phyloP scores from a whole-genome alignment of 345 rosid species.

The Reutealis trisperma region DNA sequence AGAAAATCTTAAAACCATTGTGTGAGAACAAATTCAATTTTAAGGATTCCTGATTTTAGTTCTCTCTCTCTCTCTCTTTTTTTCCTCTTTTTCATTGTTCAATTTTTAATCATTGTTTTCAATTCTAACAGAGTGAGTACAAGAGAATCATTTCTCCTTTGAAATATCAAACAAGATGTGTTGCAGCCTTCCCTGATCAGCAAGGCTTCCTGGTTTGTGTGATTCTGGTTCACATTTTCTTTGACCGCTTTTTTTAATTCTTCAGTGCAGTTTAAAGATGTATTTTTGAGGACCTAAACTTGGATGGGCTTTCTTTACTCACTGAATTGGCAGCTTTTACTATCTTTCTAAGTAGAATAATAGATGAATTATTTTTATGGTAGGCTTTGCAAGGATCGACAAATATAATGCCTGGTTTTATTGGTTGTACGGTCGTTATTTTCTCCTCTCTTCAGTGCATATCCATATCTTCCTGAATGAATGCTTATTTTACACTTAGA shows the following conservation, averaged over 20 bases:
- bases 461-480: not conserved
- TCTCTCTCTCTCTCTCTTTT: not conserved
- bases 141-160: constrained; percentile 85
- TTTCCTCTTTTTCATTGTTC: not conserved
- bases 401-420: not conserved
- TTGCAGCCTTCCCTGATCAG: constrained; percentile 98
- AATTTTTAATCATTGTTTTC: constrained; percentile 14
- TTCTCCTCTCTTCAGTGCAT: not conserved
- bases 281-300: not conserved
- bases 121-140: constrained; percentile 63
- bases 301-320: not conserved
- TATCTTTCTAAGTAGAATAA: not conserved
- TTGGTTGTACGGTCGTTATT: not conserved
- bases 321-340: not conserved
- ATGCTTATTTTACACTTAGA: not conserved
- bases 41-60: not conserved
- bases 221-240: not conserved
- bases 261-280: not conserved
- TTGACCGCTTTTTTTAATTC: not conserved
- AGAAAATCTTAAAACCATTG: not conserved
- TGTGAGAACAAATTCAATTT: not conserved
- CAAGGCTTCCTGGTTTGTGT: constrained; percentile 88
- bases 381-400: not conserved
- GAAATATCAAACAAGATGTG: constrained; percentile 95
- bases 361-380: not conserved